Evolutionary conservation across 1,139 yeast genomes (phyloP).

Genomic region (Debaryomyces robertsiae): DNA sequence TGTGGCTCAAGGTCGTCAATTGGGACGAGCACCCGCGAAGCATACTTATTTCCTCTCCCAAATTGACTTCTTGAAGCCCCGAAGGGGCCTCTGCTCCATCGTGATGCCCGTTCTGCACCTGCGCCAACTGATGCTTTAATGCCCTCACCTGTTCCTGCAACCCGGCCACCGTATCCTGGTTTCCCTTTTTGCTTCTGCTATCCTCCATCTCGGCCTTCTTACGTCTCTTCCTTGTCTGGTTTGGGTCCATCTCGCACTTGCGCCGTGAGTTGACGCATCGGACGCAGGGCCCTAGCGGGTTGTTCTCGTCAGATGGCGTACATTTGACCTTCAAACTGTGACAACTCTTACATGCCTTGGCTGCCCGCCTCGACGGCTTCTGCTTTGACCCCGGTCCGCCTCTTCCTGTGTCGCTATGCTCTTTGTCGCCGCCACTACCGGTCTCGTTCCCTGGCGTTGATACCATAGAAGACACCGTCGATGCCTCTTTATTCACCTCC

Average conservation of each 20-base stretch:
- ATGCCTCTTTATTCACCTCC: constrained; percentile 1
- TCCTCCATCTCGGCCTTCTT: constrained; percentile 34
- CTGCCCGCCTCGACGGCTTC: constrained; percentile 30
- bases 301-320: constrained; percentile 63
- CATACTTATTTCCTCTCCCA: constrained; percentile 39
- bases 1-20: constrained; percentile 42
- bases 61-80: constrained; percentile 24
- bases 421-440: not conserved
- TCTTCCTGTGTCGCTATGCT: not conserved
- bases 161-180: constrained; percentile 16
- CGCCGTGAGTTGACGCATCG: constrained; percentile 69
- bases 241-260: constrained; percentile 67
- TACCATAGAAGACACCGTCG: constrained; percentile 6
- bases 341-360: constrained; percentile 73
- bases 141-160: constrained; percentile 24
- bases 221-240: constrained; percentile 59
- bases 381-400: constrained; percentile 12
- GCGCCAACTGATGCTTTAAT: constrained; percentile 25
- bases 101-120: constrained; percentile 11
- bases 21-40: constrained; percentile 30
- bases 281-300: constrained; percentile 67
- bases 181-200: constrained; percentile 15
- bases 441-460: constrained; percentile 4
- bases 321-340: constrained; percentile 82
- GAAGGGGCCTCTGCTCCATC: constrained; percentile 10